Evolutionary conservation across 1,284 basidiomycete genomes (phyloP), one percentile per base, ranked within the genome.

Genomic region (Ganoderma multipileum): DNA sequence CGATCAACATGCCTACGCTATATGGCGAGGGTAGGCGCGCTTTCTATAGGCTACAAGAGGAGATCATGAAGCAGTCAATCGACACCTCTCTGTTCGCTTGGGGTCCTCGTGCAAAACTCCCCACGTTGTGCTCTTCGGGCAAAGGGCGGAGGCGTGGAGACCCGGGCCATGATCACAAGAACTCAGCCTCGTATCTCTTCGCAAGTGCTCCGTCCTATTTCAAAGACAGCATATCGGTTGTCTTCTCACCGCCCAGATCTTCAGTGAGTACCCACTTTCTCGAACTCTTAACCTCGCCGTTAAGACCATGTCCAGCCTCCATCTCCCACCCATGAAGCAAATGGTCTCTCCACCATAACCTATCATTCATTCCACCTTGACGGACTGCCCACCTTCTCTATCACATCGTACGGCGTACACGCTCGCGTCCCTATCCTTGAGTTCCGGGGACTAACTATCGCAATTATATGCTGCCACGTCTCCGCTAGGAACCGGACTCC

Each of bases 81-180:
- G 54, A 64, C 41, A 42, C 41, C 8, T 57, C 63, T 23, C 28
- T 64, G 39, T 58, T 64, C n/a, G 63, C 54, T n/a, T 64, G 63
- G 63, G 63, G 62, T 14, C 11, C 33, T 41, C 23, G 58, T 59
- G 58, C 23, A 14, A 59, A 59, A 55, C 52, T 55, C 2, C 52
- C 52, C 4, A 16, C 52, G 1, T 33, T 55, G 7, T 55, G 52
- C 52, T 18, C 52, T 30, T 55, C 30, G 14, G 28, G 30, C 14
- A 26, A 9, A 8, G 3, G n/a, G 9, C 23, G 47, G 28, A 55
- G 28, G 16, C 28, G 52, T 12, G 28, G 16, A 20, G 28, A 26
- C 28, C 28, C 30, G 16, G 16, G 2, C 28, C 52, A 55, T 11
- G 18, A 55, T 20, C 28, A 55, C 28, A 28, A 55, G 8, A 28